Evolutionary conservation across 306 rosid species (phyloP).

Genomic region (Alnus rubra): DNA sequence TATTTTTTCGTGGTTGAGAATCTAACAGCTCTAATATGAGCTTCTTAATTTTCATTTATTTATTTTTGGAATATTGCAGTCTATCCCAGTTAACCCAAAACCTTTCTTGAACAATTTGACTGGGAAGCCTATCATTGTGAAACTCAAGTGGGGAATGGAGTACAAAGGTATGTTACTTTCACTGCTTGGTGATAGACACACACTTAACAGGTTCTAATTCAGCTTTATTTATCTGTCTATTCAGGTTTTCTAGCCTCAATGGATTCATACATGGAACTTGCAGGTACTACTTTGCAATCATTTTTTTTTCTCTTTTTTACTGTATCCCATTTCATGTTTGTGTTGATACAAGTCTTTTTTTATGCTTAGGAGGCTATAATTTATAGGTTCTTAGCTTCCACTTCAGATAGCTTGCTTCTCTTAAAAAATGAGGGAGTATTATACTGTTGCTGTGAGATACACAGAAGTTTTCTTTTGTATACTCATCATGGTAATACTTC

Average conservation of each 20-base stretch:
- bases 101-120: slow-evolving; percentile 67
- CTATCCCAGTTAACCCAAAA: slow-evolving; percentile 60
- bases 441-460: neutral
- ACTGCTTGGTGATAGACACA: neutral
- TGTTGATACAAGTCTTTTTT: neutral
- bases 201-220: neutral
- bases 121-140: slow-evolving; percentile 55
- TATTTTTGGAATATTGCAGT: slow-evolving; percentile 31
- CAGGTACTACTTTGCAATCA: slow-evolving; percentile 35
- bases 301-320: neutral
- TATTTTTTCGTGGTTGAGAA: neutral
- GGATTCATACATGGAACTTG: slow-evolving; percentile 64
- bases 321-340: neutral
- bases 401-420: neutral
- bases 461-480: neutral
- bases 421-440: neutral
- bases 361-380: neutral
- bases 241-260: slow-evolving; percentile 57
- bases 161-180: slow-evolving; percentile 44
- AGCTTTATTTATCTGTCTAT: neutral
- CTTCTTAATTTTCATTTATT: neutral
- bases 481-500: neutral
- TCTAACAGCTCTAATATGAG: neutral
- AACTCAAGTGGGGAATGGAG: slow-evolving; percentile 67
- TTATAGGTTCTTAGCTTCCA: neutral